Evolutionary conservation across 371 early-diverging fungal genomes (phyloP).

Genomic region (Zancudomyces culisetae): DNA sequence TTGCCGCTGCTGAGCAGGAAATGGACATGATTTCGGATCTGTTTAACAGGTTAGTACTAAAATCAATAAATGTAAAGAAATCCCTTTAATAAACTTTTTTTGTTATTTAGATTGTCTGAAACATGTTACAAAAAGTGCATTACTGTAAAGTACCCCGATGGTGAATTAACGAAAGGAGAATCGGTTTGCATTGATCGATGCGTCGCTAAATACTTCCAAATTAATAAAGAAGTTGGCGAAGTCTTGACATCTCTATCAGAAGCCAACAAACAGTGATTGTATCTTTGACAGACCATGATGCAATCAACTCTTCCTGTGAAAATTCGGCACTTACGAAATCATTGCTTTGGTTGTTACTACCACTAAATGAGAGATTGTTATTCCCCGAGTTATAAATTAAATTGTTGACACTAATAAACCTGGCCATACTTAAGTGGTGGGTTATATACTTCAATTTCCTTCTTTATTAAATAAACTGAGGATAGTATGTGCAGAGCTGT

Average conservation of each 20-base stretch:
- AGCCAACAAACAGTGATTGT: too few relatives aligned
- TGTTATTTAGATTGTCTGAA: conserved; percentile 38
- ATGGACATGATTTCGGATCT: conserved; percentile 66
- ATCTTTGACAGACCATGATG: too few relatives aligned
- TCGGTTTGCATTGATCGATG: conserved; percentile 88
- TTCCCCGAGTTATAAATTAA: too few relatives aligned
- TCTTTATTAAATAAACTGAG: too few relatives aligned
- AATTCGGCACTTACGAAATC: too few relatives aligned
- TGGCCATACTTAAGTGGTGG: too few relatives aligned
- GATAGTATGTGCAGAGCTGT: too few relatives aligned
- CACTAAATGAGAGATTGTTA: too few relatives aligned
- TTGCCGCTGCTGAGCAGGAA: conserved; percentile 68
- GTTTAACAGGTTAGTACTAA: conserved; percentile 41
- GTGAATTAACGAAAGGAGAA: conserved; percentile 87
- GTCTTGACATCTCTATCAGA: conserved; percentile 35
- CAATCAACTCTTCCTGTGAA: too few relatives aligned
- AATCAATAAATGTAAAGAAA: not conserved
- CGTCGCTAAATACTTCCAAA: conserved; percentile 63
- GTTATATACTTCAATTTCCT: too few relatives aligned
- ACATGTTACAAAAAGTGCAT: conserved; percentile 85
- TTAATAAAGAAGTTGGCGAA: conserved; percentile 50
- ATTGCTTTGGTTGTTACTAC: too few relatives aligned
- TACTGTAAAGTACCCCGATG: conserved; percentile 57
- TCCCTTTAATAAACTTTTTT: not conserved
- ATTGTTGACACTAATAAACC: too few relatives aligned